Percentiles rank a stretch among this genome's conserved stretches.
Evolutionary conservation across 106 monocot species (phyloP).

Genomic region (Phalaenopsis equestris): DNA sequence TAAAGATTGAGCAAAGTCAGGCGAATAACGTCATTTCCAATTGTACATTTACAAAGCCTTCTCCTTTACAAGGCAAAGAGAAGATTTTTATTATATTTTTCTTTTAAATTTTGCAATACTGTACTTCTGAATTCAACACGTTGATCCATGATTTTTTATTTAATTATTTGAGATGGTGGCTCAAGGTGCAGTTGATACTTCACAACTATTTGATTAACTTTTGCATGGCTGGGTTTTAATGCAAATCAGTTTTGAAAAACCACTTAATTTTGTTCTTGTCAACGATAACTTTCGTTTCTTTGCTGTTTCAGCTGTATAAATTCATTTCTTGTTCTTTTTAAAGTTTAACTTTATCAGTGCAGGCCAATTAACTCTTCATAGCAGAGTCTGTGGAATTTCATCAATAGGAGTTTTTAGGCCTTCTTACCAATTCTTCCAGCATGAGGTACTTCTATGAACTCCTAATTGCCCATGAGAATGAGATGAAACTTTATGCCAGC

Average conservation of each 20-base stretch:
- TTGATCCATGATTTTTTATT: background rate
- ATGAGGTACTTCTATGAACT: conserved; percentile 18
- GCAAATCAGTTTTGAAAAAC: background rate
- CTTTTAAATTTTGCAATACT: background rate
- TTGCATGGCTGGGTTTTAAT: background rate
- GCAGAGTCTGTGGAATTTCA: conserved; percentile 13
- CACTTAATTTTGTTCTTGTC: no score
- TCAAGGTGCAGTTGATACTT: no score
- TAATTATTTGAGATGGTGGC: background rate
- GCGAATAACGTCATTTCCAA: background rate
- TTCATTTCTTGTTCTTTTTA: background rate
- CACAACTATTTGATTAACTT: background rate
- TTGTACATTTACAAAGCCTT: conserved; percentile 7
- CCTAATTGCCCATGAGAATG: background rate
- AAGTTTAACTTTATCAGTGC: background rate
- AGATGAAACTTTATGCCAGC: background rate
- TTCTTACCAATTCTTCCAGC: conserved; percentile 24
- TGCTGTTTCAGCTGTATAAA: background rate
- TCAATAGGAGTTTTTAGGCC: conserved; percentile 8
- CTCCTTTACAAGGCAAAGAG: conserved; percentile 11
- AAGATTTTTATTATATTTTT: background rate
- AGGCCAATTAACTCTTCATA: conserved; percentile 21
- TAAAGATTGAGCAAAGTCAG: conserved; percentile 11
- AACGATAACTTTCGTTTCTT: background rate
- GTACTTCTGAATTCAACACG: background rate